These are phyloP conservation scores for Lablab purpureus DNA, from an alignment of 306 rosid species.

Conservation along the genomic window DNA sequence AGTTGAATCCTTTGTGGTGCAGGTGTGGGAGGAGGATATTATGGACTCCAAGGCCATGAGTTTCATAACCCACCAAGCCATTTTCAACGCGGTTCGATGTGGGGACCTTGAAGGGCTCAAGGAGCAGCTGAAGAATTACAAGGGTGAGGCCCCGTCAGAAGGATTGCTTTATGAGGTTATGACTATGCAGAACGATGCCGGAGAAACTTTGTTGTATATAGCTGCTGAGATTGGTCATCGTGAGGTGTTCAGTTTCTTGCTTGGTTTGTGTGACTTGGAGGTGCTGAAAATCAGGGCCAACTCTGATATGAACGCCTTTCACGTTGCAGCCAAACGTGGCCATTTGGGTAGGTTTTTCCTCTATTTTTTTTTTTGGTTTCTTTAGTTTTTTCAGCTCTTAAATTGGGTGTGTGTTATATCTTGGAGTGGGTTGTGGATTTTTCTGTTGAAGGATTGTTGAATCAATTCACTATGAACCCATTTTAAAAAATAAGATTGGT, in stretches of 20 bases:
- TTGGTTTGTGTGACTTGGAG: conserved; percentile 61
- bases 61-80: conserved; percentile 72
- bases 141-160: conserved; percentile 53
- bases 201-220: conserved; percentile 72
- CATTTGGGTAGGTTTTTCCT: conserved; percentile 64
- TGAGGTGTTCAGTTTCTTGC: conserved; percentile 70
- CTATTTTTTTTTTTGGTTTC: conserved; percentile 20
- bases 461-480: conserved; percentile 13
- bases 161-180: conserved; percentile 60
- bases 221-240: conserved; percentile 69
- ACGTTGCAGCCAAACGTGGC: conserved; percentile 84
- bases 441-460: not conserved
- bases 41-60: conserved; percentile 76
- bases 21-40: conserved; percentile 33
- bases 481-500: not conserved
- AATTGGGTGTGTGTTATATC: conserved; percentile 17
- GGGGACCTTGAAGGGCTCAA: conserved; percentile 67
- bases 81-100: conserved; percentile 81
- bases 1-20: not conserved
- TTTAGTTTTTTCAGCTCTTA: not conserved
- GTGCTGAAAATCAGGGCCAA: conserved; percentile 75
- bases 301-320: conserved; percentile 78
- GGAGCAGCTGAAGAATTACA: conserved; percentile 40
- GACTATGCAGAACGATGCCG: conserved; percentile 80
- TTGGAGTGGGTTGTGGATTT: conserved; percentile 25